phyloP scores from a whole-genome alignment of 768 basidiomycete species.

The Auriscalpium orientale region DNA sequence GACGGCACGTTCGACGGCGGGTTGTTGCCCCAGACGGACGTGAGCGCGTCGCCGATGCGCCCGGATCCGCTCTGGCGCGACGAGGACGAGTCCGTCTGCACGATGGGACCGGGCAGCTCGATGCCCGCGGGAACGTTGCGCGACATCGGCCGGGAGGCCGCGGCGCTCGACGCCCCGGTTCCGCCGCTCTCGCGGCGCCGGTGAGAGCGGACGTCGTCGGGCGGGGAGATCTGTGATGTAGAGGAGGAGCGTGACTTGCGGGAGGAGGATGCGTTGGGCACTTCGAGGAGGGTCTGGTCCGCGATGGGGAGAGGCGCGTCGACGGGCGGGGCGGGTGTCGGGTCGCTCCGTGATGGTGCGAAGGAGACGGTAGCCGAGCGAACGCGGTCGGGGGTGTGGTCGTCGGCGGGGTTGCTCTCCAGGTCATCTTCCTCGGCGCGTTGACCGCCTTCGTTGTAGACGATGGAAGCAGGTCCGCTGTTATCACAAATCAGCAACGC shows the following conservation, averaged over 20 bases:
- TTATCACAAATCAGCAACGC: not conserved
- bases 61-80: conserved; percentile 31
- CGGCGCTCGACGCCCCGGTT: not conserved
- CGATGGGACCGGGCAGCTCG: conserved; percentile 26
- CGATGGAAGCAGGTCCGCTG: conserved; percentile 73
- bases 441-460: conserved; percentile 75
- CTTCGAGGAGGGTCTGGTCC: conserved; percentile 20
- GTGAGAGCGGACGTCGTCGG: conserved; percentile 11
- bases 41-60: conserved; percentile 36
- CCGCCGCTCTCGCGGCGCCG: conserved; percentile 19
- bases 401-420: conserved; percentile 60
- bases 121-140: conserved; percentile 20
- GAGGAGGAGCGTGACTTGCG: conserved; percentile 12
- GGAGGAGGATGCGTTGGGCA: conserved; percentile 12
- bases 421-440: conserved; percentile 68
- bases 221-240: conserved; percentile 15
- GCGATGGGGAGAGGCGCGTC: conserved; percentile 21
- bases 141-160: conserved; percentile 3
- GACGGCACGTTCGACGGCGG: conserved; percentile 10
- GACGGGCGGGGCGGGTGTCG: conserved; percentile 23
- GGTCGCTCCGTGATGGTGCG: conserved; percentile 40
- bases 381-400: conserved; percentile 28
- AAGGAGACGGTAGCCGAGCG: conserved; percentile 45
- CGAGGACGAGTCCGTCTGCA: conserved; percentile 23
- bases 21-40: conserved; percentile 39